Conservation (phyloP, 208 protist genomes). For the Acanthamoeba culbertsoni region DNA sequence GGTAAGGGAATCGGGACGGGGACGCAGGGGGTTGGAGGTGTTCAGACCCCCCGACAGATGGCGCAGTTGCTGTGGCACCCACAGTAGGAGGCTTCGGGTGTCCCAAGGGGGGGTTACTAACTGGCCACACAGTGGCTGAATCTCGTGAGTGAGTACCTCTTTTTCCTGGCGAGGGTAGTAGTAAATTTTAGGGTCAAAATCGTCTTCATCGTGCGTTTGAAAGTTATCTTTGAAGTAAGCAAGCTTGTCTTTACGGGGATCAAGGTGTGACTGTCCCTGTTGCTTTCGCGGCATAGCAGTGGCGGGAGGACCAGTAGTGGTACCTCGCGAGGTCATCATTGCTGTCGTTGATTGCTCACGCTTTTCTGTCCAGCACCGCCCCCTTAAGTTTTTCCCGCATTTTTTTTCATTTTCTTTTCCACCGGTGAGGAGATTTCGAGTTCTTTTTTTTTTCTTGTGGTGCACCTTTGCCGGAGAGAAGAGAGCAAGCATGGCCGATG, state of each 20-base stretch:
- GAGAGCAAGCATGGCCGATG: not conserved
- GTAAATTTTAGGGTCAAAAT: constrained; percentile 54
- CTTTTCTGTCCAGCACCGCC: too few species aligned
- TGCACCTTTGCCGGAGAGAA: not conserved
- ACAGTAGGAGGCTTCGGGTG: not conserved
- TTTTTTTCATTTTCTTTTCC: not conserved
- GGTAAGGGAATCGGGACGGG: not conserved
- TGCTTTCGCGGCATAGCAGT: not conserved
- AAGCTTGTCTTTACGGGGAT: constrained; percentile 39
- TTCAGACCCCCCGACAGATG: not conserved
- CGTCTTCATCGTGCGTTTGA: constrained; percentile 44
- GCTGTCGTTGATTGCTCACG: too few species aligned
- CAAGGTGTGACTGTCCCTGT: not conserved
- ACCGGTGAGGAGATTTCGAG: not conserved
- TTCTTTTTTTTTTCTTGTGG: not conserved
- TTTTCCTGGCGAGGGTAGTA: constrained; percentile 32
- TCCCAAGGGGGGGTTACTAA: not conserved
- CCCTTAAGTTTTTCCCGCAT: not conserved
- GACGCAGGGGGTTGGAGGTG: not conserved
- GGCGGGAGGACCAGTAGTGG: not conserved
- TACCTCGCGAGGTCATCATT: not conserved
- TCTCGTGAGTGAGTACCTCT: not conserved
- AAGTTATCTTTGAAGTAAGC: constrained; percentile 43
- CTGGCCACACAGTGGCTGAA: not conserved
- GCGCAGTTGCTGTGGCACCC: not conserved